These are phyloP conservation scores for Pestalotiopsis sp. DNA, from an alignment of 2,329 filamentous ascomycete species.

Conservation along the genomic window DNA sequence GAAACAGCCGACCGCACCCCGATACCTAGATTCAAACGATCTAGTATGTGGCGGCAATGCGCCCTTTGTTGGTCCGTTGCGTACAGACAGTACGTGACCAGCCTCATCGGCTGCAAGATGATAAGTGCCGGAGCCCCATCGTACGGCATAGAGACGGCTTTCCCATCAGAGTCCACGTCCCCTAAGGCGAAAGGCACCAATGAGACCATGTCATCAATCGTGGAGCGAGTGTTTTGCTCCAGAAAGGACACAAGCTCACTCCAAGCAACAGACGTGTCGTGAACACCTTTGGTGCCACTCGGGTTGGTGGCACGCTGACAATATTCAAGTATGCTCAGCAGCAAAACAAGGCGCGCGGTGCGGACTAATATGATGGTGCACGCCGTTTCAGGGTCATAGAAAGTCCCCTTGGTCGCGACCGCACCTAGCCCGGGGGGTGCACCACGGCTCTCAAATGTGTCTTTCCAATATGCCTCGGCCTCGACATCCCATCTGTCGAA, in stretches of 20 bases:
- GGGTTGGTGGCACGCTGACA: neutral
- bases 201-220: neutral
- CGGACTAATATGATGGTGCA: conserved; percentile 5
- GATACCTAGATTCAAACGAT: conserved; percentile 29
- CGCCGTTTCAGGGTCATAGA: conserved; percentile 4
- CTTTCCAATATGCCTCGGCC: neutral
- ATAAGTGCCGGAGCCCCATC: conserved; percentile 32
- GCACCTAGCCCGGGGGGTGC: neutral
- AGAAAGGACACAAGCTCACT: neutral
- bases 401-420: neutral
- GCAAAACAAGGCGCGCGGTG: neutral
- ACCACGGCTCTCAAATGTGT: neutral
- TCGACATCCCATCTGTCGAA: conserved; percentile 7
- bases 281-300: neutral
- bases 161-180: neutral
- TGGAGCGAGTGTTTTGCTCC: neutral
- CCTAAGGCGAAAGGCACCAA: conserved; percentile 1
- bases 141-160: neutral
- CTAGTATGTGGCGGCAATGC: conserved; percentile 24
- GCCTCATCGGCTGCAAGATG: conserved; percentile 32
- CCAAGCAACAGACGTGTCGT: neutral
- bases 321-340: neutral
- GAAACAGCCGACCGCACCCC: conserved; percentile 31
- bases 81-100: conserved; percentile 33
- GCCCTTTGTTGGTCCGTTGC: conserved; percentile 24